Evolutionary conservation across 352 stramenopile genomes (phyloP).

Genomic region (Pythium oligandrum): DNA sequence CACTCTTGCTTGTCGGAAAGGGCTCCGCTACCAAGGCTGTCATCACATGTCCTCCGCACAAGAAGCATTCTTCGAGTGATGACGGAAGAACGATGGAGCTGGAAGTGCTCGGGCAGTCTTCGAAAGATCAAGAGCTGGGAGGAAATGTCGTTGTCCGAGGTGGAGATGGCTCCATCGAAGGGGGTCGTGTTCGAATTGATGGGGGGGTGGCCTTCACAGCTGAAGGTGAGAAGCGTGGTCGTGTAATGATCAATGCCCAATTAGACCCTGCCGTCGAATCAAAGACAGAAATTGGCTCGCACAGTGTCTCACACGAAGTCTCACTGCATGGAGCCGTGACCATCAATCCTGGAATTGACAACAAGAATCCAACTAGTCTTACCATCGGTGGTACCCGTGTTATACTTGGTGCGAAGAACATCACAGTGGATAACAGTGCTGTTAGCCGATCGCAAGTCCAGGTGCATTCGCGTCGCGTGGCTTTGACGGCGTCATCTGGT

Average conservation of each 20-base stretch:
- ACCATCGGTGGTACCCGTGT: constrained; percentile 35
- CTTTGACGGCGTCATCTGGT: constrained; percentile 1
- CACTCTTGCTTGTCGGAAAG: constrained; percentile 18
- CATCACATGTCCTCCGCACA: constrained; percentile 11
- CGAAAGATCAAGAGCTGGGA: constrained; percentile 32
- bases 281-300: constrained; percentile 54
- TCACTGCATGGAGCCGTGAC: constrained; percentile 47
- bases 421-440: constrained; percentile 44
- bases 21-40: constrained; percentile 6
- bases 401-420: constrained; percentile 32
- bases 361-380: constrained; percentile 36
- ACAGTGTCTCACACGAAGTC: constrained; percentile 43
- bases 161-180: constrained; percentile 35
- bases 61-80: not conserved
- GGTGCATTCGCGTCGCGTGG: constrained; percentile 38
- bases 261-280: constrained; percentile 36
- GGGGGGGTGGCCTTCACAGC: constrained; percentile 30
- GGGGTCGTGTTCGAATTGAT: constrained; percentile 42
- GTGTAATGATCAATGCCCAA: constrained; percentile 52
- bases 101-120: constrained; percentile 52
- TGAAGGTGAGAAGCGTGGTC: constrained; percentile 21
- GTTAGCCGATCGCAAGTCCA: constrained; percentile 28
- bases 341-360: constrained; percentile 38
- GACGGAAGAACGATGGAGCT: constrained; percentile 29
- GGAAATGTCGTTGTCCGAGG: constrained; percentile 52